phyloP scores from a whole-genome alignment of 1,284 basidiomycete genomes.

The Moesziomyces parantarcticus region DNA sequence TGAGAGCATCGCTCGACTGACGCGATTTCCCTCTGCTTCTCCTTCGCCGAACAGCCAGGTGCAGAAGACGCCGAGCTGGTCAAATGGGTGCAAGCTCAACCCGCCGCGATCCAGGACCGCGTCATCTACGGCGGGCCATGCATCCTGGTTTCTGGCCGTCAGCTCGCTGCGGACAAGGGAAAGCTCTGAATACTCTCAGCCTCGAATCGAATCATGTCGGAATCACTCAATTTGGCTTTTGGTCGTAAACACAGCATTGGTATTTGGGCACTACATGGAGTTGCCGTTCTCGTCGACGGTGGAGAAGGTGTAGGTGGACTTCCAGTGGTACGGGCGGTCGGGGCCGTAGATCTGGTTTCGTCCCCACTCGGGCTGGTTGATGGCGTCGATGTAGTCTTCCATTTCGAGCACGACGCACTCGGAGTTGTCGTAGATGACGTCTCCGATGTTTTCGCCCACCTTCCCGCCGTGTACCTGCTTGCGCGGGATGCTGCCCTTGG shows the following conservation, averaged over 20 bases:
- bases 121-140: slow-evolving; percentile 64
- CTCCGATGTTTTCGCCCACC: slow-evolving; percentile 30
- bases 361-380: slow-evolving; percentile 59
- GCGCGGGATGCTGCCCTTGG: slow-evolving; percentile 55
- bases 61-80: slow-evolving; percentile 57
- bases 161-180: slow-evolving; percentile 57
- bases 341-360: slow-evolving; percentile 56
- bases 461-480: slow-evolving; percentile 63
- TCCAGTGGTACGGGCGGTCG: slow-evolving; percentile 55
- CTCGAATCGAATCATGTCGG: no score
- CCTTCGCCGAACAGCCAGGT: slow-evolving; percentile 36
- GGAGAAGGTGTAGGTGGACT: slow-evolving; percentile 55
- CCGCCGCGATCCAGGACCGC: slow-evolving; percentile 45
- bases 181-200: slow-evolving; percentile 35
- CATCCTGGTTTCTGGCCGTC: slow-evolving; percentile 61
- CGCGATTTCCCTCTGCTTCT: no score
- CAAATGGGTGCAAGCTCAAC: slow-evolving; percentile 55
- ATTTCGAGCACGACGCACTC: slow-evolving; percentile 59
- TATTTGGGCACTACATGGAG: slow-evolving; percentile 5
- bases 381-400: slow-evolving; percentile 61
- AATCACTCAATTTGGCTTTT: no score
- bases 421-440: slow-evolving; percentile 56
- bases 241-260: no score
- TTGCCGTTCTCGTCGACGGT: slow-evolving; percentile 47
- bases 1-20: no score